Conservation (phyloP, 169 alveolate species). For the Cryptosporidium viatorum region DNA sequence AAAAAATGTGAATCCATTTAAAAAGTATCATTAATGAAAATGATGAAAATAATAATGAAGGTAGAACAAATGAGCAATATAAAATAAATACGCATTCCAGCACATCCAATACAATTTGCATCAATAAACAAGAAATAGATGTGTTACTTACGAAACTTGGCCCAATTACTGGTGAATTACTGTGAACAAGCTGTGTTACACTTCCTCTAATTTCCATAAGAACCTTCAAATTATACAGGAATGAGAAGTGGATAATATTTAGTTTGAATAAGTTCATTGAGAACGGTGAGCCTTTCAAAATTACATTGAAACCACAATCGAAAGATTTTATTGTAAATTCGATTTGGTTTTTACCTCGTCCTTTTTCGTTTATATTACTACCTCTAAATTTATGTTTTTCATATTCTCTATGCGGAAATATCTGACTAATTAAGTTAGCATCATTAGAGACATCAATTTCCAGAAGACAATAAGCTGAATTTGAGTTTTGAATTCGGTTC, state of each 20-base stretch:
- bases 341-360: neutral
- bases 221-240: conserved; percentile 65
- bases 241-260: conserved; percentile 46
- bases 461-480: neutral
- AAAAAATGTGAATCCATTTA: conserved; percentile 66
- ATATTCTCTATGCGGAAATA: conserved; percentile 27
- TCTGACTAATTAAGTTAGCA: neutral
- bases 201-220: conserved; percentile 75
- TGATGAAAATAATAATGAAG: conserved; percentile 62
- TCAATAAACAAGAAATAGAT: conserved; percentile 11
- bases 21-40: conserved; percentile 46
- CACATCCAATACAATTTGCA: conserved; percentile 36
- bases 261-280: conserved; percentile 31
- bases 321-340: conserved; percentile 11
- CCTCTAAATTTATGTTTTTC: conserved; percentile 41
- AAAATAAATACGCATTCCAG: conserved; percentile 50
- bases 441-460: conserved; percentile 35
- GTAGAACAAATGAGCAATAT: conserved; percentile 22
- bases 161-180: conserved; percentile 5
- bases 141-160: neutral
- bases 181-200: conserved; percentile 38
- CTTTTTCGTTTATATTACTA: conserved; percentile 8
- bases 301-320: conserved; percentile 7
- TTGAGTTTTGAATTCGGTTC: neutral
- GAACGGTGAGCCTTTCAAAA: conserved; percentile 39